Conservation (phyloP, 495 filamentous ascomycete species). For the Coniosporium apollinis region DNA sequence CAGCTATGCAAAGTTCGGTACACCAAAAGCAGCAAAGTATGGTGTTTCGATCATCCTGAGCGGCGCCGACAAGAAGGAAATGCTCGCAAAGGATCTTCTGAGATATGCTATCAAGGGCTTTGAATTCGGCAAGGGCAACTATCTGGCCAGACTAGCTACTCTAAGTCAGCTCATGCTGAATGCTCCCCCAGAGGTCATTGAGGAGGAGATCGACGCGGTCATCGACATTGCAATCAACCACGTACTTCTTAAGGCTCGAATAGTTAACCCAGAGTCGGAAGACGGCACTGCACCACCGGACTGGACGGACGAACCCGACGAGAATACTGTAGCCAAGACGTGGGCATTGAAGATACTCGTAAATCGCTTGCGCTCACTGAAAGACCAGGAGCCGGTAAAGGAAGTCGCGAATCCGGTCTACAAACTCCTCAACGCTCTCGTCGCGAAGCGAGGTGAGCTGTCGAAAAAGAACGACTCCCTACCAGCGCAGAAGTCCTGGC, state of each 20-base stretch:
- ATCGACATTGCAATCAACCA: slow-evolving; percentile 62
- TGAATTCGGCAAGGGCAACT: slow-evolving; percentile 55
- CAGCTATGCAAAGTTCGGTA: slow-evolving; percentile 64
- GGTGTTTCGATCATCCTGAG: slow-evolving; percentile 80
- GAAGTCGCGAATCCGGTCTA: slow-evolving; percentile 52
- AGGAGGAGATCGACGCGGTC: slow-evolving; percentile 57
- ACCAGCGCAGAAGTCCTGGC: slow-evolving; percentile 48
- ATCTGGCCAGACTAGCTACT: slow-evolving; percentile 69
- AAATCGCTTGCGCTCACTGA: slow-evolving; percentile 59
- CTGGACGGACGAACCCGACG: slow-evolving; percentile 59
- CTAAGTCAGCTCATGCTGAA: slow-evolving; percentile 71
- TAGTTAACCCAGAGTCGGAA: no score
- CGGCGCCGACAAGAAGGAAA: slow-evolving; percentile 62
- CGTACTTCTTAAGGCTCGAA: slow-evolving; percentile 53
- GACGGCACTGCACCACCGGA: slow-evolving; percentile 37
- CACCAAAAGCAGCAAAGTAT: slow-evolving; percentile 71
- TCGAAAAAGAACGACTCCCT: slow-evolving; percentile 55
- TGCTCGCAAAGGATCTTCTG: slow-evolving; percentile 72
- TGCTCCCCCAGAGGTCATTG: slow-evolving; percentile 47
- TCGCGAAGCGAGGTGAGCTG: slow-evolving; percentile 61
- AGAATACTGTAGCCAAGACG: slow-evolving; percentile 68
- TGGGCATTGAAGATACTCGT: slow-evolving; percentile 82
- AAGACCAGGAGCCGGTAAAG: slow-evolving; percentile 37
- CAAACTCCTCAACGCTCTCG: slow-evolving; percentile 56
- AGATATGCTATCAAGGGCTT: slow-evolving; percentile 58